Base-by-base conservation (phyloP, 2,329 filamentous ascomycete species). In the Juglanconis sp. region DNA sequence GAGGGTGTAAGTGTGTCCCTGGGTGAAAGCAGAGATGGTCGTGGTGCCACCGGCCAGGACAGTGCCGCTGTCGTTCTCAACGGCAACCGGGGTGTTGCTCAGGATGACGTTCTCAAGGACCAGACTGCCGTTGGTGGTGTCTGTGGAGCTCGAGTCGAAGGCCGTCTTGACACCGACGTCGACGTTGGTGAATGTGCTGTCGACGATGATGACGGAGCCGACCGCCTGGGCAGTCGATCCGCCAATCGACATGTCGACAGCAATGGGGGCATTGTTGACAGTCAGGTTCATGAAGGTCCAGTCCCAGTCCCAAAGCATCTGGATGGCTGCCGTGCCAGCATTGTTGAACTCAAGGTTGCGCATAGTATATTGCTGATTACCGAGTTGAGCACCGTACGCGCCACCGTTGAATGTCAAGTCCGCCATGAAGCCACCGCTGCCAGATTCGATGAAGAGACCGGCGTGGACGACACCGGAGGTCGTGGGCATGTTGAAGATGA, bases 351-450 rank as follows among this genome's bases (percentile, higher is more conserved):
- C 81, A 54, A 90, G 65, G 70, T 89, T 88, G 48, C 85, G 80
- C 63, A 85, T 86, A 3, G 87, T 89, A 69, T 89, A 91, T 69
- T 91, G 88, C 59, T 90, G 78, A 70, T 89, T 88, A 17, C 84
- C 82, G 75, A 89, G 81, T 64, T 84, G 86, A 51, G 85, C 84
- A 64, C 87, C 87, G 15, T 77, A 76, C 3, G 78, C 79, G 63
- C 85, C 84, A 57, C 84, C 83, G 62, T 80, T 79, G 71, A 86
- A 86, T 4, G 82, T 84, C 70, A 91, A 80, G 68, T 91, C 87
- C 1, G 67, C 62, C 54, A 73, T 61, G 63, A 73, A 70, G 5
- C 72, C 72, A 30, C 69, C 72, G 53, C 71, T 73, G 5, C 72
- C 72, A 42, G 69, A 68, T 46, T 59, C 51, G 89, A 86, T 85